phyloP scores from a whole-genome alignment of 495 filamentous ascomycete genomes.

The Daldinia concentrica region DNA sequence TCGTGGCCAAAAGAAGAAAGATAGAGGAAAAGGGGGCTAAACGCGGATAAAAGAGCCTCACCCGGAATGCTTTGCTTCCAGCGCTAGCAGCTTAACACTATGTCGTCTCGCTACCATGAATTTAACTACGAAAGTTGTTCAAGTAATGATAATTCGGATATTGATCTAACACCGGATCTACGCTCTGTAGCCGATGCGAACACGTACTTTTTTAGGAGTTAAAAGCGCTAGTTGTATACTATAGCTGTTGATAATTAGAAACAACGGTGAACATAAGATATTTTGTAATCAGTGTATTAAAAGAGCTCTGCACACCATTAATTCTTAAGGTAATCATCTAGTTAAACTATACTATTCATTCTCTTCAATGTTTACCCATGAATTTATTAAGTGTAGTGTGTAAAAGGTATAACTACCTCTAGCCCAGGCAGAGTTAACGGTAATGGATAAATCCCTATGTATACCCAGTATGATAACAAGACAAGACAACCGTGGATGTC shows the following conservation, averaged over 20 bases:
- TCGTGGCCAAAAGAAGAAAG: conserved; percentile 21
- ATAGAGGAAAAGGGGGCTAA: conserved; percentile 24
- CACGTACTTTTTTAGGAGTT: neutral
- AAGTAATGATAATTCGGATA: conserved; percentile 20
- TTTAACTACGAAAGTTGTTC: conserved; percentile 8
- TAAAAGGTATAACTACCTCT: neutral
- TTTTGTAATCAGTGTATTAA: too few species aligned
- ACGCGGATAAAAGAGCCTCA: conserved; percentile 36
- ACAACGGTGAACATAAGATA: too few species aligned
- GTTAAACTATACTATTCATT: neutral
- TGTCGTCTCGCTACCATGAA: conserved; percentile 10
- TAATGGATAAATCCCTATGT: neutral
- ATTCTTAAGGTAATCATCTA: neutral
- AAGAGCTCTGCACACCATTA: too few species aligned
- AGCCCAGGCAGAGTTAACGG: neutral
- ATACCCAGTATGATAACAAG: neutral
- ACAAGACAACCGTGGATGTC: neutral
- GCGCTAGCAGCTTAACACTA: conserved; percentile 1
- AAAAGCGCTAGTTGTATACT: neutral
- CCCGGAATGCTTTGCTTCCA: conserved; percentile 7
- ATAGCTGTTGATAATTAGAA: neutral
- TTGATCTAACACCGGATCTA: conserved; percentile 26
- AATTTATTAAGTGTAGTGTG: neutral
- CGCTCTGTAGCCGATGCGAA: neutral
- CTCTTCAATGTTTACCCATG: neutral